Evolutionary conservation across 1,284 basidiomycete genomes (phyloP).

Genomic region (Cutaneotrichosporon cyanovorans): DNA sequence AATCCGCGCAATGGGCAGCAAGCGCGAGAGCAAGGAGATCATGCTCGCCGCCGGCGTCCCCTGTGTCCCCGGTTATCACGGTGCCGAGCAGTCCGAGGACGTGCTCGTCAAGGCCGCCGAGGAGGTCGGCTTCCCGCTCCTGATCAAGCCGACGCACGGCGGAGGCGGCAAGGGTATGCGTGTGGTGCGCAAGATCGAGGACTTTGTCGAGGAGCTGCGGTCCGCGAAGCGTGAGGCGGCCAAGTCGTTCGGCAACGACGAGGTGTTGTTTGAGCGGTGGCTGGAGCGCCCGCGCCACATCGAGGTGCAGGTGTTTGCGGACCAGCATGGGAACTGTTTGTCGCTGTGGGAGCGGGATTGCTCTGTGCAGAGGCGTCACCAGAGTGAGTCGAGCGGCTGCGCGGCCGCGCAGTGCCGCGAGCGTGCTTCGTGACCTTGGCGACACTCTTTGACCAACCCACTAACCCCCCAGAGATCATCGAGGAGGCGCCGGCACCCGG

Average conservation of each 20-base stretch:
- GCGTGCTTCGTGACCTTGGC: background rate
- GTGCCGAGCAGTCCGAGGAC: constrained; percentile 54
- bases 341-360: constrained; percentile 92
- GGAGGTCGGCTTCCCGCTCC: constrained; percentile 54
- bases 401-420: background rate
- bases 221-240: constrained; percentile 79
- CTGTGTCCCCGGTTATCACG: constrained; percentile 66
- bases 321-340: constrained; percentile 64
- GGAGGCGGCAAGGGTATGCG: constrained; percentile 67
- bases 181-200: constrained; percentile 51
- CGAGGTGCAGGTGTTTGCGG: constrained; percentile 85
- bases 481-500: constrained; percentile 81
- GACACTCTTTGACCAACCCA: background rate
- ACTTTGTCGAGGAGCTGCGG: constrained; percentile 60
- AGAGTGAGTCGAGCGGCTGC: constrained; percentile 54
- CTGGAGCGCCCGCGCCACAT: constrained; percentile 75
- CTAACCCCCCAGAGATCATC: constrained; percentile 35
- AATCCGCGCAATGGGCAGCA: constrained; percentile 59
- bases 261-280: constrained; percentile 78
- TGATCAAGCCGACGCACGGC: constrained; percentile 64
- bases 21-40: constrained; percentile 62
- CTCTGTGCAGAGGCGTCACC: constrained; percentile 85
- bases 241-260: constrained; percentile 78
- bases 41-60: constrained; percentile 88
- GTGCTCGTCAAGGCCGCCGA: constrained; percentile 46